These are phyloP conservation scores for Colletotrichum sp. DNA, from an alignment of 2,329 filamentous ascomycete genomes.

Conservation along the genomic window DNA sequence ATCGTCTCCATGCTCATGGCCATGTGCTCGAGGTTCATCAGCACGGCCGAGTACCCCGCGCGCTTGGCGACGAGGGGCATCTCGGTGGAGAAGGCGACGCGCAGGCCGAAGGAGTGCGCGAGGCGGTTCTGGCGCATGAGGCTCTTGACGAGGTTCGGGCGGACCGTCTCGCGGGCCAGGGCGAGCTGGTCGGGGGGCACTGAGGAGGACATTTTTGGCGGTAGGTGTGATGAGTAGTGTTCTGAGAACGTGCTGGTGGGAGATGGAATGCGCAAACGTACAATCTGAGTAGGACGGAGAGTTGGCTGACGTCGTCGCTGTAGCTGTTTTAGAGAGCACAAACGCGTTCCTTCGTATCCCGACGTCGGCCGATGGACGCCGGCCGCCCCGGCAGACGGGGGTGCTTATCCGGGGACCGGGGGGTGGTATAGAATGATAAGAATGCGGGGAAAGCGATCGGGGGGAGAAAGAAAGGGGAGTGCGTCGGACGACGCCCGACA, in stretches of 20 bases:
- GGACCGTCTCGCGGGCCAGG: neutral
- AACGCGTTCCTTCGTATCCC: neutral
- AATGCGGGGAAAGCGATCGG: conserved; percentile 4
- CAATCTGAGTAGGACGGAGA: no score
- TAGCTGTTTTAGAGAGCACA: neutral
- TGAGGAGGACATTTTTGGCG: neutral
- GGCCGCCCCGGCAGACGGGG: neutral
- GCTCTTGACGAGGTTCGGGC: conserved; percentile 3
- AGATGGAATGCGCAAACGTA: no score
- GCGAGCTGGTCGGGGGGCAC: neutral
- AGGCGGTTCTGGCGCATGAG: neutral
- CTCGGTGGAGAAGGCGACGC: conserved; percentile 11
- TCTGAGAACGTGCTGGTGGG: no score
- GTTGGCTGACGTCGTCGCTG: neutral
- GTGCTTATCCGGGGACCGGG: neutral
- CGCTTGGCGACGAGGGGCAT: conserved; percentile 9
- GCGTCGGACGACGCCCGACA: neutral
- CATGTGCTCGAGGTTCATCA: conserved; percentile 10
- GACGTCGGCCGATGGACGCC: neutral
- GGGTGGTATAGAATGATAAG: neutral
- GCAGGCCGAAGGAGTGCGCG: conserved; percentile 6
- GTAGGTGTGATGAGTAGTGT: no score
- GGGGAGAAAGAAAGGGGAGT: neutral
- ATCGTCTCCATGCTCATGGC: conserved; percentile 9
- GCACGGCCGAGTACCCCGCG: conserved; percentile 2